Evolutionary conservation across 2,329 filamentous ascomycete species (phyloP).

Genomic region (Corynespora cassiicola): DNA sequence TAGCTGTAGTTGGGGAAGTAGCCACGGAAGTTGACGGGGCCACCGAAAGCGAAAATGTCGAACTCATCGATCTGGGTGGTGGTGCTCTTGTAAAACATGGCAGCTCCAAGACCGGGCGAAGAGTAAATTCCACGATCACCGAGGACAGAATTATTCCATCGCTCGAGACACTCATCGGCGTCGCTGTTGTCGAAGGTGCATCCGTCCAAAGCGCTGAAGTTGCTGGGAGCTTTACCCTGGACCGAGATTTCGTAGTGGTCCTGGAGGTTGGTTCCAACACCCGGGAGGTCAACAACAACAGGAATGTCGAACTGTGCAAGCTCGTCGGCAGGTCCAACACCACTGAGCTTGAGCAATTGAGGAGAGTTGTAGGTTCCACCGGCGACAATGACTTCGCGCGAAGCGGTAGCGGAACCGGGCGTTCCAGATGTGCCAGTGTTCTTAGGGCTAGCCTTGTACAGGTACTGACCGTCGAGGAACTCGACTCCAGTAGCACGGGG

Average conservation of each 20-base stretch:
- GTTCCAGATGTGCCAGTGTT: conserved; percentile 40
- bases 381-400: conserved; percentile 39
- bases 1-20: conserved; percentile 65
- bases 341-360: conserved; percentile 69
- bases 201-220: conserved; percentile 46
- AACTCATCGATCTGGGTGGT: conserved; percentile 54
- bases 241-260: conserved; percentile 64
- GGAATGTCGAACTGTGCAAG: conserved; percentile 61
- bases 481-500: conserved; percentile 56
- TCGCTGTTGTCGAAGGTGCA: conserved; percentile 47
- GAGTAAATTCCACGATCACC: conserved; percentile 54
- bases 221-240: conserved; percentile 50
- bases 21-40: conserved; percentile 60
- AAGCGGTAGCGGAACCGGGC: conserved; percentile 41
- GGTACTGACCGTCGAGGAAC: conserved; percentile 49
- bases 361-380: conserved; percentile 68
- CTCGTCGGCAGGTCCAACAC: conserved; percentile 64
- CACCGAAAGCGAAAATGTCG: conserved; percentile 64
- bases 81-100: conserved; percentile 53
- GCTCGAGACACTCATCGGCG: conserved; percentile 55
- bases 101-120: conserved; percentile 61
- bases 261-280: conserved; percentile 70
- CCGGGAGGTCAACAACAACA: conserved; percentile 62
- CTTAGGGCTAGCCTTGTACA: conserved; percentile 52
- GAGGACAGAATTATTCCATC: conserved; percentile 50